phyloP scores from a whole-genome alignment of 108 stramenopile species.

The Nitzschia palea region DNA sequence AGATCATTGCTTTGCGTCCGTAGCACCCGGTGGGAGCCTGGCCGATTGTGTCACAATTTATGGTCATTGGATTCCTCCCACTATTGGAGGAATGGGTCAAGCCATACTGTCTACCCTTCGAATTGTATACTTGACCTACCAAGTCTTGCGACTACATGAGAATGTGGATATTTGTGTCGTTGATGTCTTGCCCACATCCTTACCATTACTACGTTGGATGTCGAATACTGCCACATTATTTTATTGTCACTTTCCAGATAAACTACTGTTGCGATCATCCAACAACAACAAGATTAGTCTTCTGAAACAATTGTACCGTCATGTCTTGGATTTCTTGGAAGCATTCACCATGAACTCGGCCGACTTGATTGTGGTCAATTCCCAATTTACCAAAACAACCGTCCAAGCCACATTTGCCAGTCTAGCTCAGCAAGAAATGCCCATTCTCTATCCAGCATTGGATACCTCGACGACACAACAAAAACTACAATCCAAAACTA shows the following conservation, averaged over 20 bases:
- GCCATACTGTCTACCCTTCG: constrained; percentile 72
- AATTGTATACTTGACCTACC: constrained; percentile 67
- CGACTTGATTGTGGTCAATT: constrained; percentile 92
- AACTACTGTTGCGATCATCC: constrained; percentile 67
- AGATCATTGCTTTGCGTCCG: constrained; percentile 85
- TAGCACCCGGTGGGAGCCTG: constrained; percentile 65
- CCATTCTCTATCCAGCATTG: constrained; percentile 29
- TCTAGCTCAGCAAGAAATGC: constrained; percentile 2
- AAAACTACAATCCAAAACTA: constrained; percentile 26
- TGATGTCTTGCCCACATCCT: constrained; percentile 90
- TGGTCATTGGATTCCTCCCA: constrained; percentile 77
- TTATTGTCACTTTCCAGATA: constrained; percentile 99
- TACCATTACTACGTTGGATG: constrained; percentile 68
- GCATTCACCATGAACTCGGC: constrained; percentile 80
- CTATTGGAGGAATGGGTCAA: constrained; percentile 42
- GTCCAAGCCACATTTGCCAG: constrained; percentile 77
- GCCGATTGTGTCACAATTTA: constrained; percentile 49
- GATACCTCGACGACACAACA: constrained; percentile 20
- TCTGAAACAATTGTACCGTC: constrained; percentile 56
- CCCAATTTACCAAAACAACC: constrained; percentile 82
- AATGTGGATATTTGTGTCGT: constrained; percentile 74
- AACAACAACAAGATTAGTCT: constrained; percentile 29
- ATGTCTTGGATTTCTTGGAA: constrained; percentile 68
- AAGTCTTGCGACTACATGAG: constrained; percentile 34
- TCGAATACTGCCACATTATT: constrained; percentile 74